Percentiles rank a stretch among this genome's conserved stretches.
Conservation (phyloP, 768 basidiomycete species). For the Mycena sanguinolenta region DNA sequence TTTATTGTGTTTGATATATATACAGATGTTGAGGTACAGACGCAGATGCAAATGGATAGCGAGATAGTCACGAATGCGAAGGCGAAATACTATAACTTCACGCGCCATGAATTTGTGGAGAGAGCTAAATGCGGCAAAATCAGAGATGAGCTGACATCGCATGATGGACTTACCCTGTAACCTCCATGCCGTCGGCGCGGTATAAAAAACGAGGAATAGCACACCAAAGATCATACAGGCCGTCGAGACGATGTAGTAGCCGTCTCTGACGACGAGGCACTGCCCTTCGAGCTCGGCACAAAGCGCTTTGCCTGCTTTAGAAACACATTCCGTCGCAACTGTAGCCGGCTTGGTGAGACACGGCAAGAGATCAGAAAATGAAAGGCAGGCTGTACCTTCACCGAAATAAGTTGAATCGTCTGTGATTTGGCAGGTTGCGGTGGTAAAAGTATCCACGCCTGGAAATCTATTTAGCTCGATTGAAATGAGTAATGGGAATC, state of each 20-base stretch:
- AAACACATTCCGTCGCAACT: constrained; percentile 89
- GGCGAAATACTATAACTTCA: constrained; percentile 59
- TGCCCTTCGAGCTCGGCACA: constrained; percentile 83
- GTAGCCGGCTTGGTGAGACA: constrained; percentile 27
- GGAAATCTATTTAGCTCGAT: not conserved
- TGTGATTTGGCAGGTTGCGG: constrained; percentile 85
- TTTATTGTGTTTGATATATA: constrained; percentile 9
- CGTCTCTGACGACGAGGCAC: constrained; percentile 89
- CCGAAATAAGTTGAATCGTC: constrained; percentile 65
- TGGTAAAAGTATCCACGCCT: constrained; percentile 92
- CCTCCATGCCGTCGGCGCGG: constrained; percentile 85
- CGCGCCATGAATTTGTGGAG: constrained; percentile 78
- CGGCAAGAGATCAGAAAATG: constrained; percentile 7
- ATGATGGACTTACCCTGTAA: constrained; percentile 78
- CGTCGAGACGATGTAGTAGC: constrained; percentile 88
- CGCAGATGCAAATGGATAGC: constrained; percentile 3
- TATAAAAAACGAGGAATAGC: constrained; percentile 78
- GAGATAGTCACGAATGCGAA: constrained; percentile 8
- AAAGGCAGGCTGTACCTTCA: constrained; percentile 58
- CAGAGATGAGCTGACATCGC: not conserved
- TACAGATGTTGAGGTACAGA: constrained; percentile 11
- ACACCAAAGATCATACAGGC: constrained; percentile 84
- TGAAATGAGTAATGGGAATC: not conserved
- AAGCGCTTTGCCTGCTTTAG: constrained; percentile 85
- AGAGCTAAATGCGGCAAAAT: constrained; percentile 59